Evolutionary conservation across 352 stramenopile species (phyloP).

Genomic region (Pythium insidiosum): DNA sequence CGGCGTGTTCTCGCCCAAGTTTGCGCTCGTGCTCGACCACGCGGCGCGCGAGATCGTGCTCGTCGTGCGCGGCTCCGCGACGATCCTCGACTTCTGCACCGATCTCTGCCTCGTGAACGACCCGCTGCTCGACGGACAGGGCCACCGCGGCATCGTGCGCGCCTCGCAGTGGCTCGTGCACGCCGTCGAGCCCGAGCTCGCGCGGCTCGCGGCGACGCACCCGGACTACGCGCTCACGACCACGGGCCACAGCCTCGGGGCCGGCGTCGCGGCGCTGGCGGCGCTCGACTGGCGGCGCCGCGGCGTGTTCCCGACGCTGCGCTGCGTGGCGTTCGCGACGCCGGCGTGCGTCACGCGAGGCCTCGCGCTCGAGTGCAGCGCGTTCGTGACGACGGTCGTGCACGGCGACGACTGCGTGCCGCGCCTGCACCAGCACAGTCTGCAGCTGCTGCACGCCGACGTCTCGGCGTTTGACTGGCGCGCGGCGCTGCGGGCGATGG

Average conservation of each 20-base stretch:
- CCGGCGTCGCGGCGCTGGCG: slow-evolving; percentile 54
- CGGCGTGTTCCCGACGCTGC: slow-evolving; percentile 30
- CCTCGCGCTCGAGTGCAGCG: slow-evolving; percentile 37
- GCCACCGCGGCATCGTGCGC: slow-evolving; percentile 78
- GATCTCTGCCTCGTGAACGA: slow-evolving; percentile 76
- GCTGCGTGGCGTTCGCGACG: slow-evolving; percentile 64
- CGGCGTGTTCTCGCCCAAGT: slow-evolving; percentile 76
- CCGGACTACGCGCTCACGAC: slow-evolving; percentile 47
- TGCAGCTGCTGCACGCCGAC: slow-evolving; percentile 54
- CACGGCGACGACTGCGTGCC: slow-evolving; percentile 80
- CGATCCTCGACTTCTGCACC: slow-evolving; percentile 76
- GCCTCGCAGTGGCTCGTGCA: slow-evolving; percentile 59
- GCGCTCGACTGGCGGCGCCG: slow-evolving; percentile 45
- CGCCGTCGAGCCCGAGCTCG: slow-evolving; percentile 42
- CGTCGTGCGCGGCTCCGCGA: slow-evolving; percentile 56
- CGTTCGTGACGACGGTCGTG: slow-evolving; percentile 63
- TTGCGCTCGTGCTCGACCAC: slow-evolving; percentile 53
- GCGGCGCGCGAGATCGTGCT: slow-evolving; percentile 46
- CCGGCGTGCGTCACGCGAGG: slow-evolving; percentile 62
- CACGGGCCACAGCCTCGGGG: slow-evolving; percentile 70
- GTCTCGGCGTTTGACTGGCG: slow-evolving; percentile 66
- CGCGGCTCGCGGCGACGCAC: slow-evolving; percentile 26
- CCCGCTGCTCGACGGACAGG: slow-evolving; percentile 54
- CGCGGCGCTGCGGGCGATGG: slow-evolving; percentile 35
- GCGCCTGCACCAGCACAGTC: slow-evolving; percentile 66